Evolutionary conservation across 306 rosid genomes (phyloP).

Genomic region (Cyclanthera cordifolia): DNA sequence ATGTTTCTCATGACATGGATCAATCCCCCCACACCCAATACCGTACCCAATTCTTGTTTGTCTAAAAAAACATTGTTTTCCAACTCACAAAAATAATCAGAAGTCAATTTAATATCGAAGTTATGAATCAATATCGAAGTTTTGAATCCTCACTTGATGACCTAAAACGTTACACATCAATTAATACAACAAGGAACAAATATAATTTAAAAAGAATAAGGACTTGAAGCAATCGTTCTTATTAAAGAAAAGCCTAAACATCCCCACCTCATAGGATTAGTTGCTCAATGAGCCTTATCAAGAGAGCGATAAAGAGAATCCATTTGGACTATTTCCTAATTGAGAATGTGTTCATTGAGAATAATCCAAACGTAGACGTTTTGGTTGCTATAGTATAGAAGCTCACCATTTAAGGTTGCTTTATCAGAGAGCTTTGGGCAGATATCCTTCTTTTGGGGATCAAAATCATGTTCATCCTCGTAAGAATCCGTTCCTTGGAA

Average conservation of each 20-base stretch:
- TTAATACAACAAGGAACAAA: neutral
- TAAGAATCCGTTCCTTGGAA: constrained; percentile 34
- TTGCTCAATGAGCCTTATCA: constrained; percentile 1
- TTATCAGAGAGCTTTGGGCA: constrained; percentile 28
- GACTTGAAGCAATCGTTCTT: neutral
- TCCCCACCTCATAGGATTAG: neutral
- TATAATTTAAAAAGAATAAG: too few relatives aligned
- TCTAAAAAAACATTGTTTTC: too few relatives aligned
- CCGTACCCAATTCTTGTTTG: too few relatives aligned
- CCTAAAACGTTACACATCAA: too few relatives aligned
- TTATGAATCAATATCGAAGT: too few relatives aligned
- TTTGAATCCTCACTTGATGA: too few relatives aligned
- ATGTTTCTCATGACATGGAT: too few relatives aligned
- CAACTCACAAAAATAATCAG: too few relatives aligned
- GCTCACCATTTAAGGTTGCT: constrained; percentile 29
- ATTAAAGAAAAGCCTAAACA: neutral
- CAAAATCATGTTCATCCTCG: constrained; percentile 35
- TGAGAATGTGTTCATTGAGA: constrained; percentile 27
- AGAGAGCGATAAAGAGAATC: constrained; percentile 11
- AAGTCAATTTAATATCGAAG: too few relatives aligned
- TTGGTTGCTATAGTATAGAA: constrained; percentile 46
- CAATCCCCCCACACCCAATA: too few relatives aligned
- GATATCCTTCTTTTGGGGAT: constrained; percentile 43
- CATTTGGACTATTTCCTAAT: constrained; percentile 23
- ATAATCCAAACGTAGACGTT: constrained; percentile 39